Conservation (phyloP, 1,284 basidiomycete genomes). For the Dichomitus squalens region DNA sequence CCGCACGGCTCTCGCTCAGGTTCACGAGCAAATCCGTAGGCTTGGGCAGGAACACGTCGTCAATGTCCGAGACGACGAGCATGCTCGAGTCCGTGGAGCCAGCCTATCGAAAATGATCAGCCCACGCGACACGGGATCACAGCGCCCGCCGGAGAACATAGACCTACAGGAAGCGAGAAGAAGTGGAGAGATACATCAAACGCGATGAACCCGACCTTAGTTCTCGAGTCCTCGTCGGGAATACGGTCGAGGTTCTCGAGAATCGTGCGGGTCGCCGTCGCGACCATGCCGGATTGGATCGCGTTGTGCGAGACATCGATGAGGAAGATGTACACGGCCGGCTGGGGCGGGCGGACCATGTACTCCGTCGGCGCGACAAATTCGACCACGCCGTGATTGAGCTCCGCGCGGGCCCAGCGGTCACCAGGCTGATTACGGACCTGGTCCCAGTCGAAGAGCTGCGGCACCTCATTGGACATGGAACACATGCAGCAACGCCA, state of each 20-base stretch:
- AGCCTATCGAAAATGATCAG: constrained; percentile 46
- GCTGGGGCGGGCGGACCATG: constrained; percentile 98
- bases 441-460: constrained; percentile 99
- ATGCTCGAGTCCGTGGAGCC: constrained; percentile 87
- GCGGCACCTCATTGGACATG: constrained; percentile 98
- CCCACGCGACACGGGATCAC: background rate
- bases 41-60: constrained; percentile 97
- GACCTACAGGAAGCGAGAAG: constrained; percentile 86
- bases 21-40: constrained; percentile 96
- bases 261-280: constrained; percentile 94
- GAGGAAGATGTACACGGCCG: constrained; percentile 95
- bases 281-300: constrained; percentile 95
- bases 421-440: constrained; percentile 93
- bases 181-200: constrained; percentile 96
- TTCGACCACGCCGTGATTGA: constrained; percentile 94
- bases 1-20: constrained; percentile 81
- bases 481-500: constrained; percentile 99
- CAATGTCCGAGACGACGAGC: constrained; percentile 96
- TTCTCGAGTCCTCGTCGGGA: constrained; percentile 92
- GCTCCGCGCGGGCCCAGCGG: constrained; percentile 91
- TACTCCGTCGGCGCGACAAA: constrained; percentile 99
- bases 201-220: constrained; percentile 91
- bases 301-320: constrained; percentile 96
- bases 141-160: constrained; percentile 14
- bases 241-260: constrained; percentile 94